Conservation (phyloP, 2,329 filamentous ascomycete species). For the Botryotinia calthae region DNA sequence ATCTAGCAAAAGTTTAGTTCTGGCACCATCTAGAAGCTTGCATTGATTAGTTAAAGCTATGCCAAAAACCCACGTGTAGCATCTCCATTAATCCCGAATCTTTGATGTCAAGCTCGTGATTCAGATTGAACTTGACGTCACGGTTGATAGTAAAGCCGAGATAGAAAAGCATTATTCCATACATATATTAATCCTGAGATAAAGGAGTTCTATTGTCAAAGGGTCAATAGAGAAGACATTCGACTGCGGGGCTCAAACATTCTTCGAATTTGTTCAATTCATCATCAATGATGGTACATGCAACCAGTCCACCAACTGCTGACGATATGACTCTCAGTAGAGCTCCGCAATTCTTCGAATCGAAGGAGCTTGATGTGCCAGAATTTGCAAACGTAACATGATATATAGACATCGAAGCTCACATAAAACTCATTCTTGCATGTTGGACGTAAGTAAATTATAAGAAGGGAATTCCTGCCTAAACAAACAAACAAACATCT, state of each 20-base stretch:
- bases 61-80: neutral
- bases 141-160: too few relatives aligned
- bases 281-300: neutral
- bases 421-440: neutral
- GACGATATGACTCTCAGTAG: neutral
- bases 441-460: neutral
- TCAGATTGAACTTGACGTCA: neutral
- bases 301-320: neutral
- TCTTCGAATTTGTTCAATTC: neutral
- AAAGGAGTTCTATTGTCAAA: neutral
- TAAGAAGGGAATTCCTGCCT: neutral
- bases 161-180: neutral
- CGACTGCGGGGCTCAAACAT: neutral
- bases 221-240: neutral
- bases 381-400: fast-evolving
- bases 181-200: neutral
- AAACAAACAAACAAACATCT: neutral
- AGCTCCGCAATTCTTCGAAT: neutral
- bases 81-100: neutral
- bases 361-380: neutral
- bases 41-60: fast-evolving
- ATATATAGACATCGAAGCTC: neutral
- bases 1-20: fast-evolving
- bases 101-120: neutral
- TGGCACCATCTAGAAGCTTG: neutral